These are phyloP conservation scores for Endocarpon pusillum DNA, from an alignment of 495 filamentous ascomycete species.

Conservation along the genomic window DNA sequence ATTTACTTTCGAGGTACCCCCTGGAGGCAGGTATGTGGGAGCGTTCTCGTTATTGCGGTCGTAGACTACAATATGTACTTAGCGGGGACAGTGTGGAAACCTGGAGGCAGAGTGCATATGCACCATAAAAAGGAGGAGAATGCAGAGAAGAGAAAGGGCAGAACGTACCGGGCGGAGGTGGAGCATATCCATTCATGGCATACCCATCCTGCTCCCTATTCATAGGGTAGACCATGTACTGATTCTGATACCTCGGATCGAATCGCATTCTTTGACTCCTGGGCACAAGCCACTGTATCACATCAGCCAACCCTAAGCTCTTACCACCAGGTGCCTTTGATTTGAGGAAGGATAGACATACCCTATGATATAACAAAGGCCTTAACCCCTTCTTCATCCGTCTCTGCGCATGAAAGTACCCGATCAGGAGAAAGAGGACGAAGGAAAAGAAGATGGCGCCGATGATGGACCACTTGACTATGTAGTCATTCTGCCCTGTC, in stretches of 20 bases:
- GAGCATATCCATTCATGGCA: slow-evolving; percentile 38
- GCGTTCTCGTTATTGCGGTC: slow-evolving; percentile 26
- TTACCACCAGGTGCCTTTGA: background rate
- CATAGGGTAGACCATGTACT: slow-evolving; percentile 23
- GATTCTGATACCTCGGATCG: slow-evolving; percentile 29
- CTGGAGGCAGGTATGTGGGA: slow-evolving; percentile 36
- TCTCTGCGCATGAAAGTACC: slow-evolving; percentile 44
- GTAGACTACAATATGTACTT: slow-evolving; percentile 15
- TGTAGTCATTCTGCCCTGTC: slow-evolving; percentile 39
- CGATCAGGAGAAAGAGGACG: slow-evolving; percentile 38
- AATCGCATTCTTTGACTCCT: slow-evolving; percentile 33
- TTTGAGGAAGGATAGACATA: slow-evolving; percentile 18
- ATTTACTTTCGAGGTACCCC: slow-evolving; percentile 37
- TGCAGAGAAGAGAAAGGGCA: background rate
- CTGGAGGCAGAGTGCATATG: no score
- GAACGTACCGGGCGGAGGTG: slow-evolving; percentile 26
- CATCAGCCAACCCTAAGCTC: slow-evolving; percentile 3
- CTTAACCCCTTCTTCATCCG: slow-evolving; percentile 41
- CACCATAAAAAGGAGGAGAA: slow-evolving; percentile 2
- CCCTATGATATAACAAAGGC: slow-evolving; percentile 51
- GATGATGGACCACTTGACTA: slow-evolving; percentile 54
- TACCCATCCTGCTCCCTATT: slow-evolving; percentile 31
- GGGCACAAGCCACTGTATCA: slow-evolving; percentile 43
- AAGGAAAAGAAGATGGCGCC: slow-evolving; percentile 31
- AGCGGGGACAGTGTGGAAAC: background rate